Evolutionary conservation across 2,329 filamentous ascomycete genomes (phyloP).

Genomic region (Pestalotiopsis sp.): DNA sequence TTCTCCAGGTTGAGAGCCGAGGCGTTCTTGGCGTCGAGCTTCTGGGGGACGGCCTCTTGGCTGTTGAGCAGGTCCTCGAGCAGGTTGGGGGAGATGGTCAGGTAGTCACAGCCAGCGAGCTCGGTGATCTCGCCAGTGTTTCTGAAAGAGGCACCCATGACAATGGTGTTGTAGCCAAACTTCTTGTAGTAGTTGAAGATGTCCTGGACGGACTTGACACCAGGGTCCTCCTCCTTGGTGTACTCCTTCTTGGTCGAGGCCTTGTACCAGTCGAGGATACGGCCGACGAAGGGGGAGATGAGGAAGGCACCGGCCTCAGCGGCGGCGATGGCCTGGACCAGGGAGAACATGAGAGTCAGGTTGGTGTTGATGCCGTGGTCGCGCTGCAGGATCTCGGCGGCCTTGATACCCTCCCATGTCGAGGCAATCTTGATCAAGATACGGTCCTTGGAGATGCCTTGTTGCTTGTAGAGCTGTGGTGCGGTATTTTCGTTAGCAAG

Average conservation of each 20-base stretch:
- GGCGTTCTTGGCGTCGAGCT: constrained; percentile 77
- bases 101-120: constrained; percentile 96
- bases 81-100: constrained; percentile 95
- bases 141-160: constrained; percentile 99
- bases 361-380: constrained; percentile 98
- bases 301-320: constrained; percentile 96
- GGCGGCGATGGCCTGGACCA: constrained; percentile 90
- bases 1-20: constrained; percentile 75
- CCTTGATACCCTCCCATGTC: constrained; percentile 99
- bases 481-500: constrained; percentile 14
- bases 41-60: constrained; percentile 80
- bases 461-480: constrained; percentile 84
- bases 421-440: constrained; percentile 98
- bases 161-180: constrained; percentile 97
- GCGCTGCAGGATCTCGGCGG: constrained; percentile 92
- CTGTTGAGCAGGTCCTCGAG: constrained; percentile 95
- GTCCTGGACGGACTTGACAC: constrained; percentile 87
- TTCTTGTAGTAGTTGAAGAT: constrained; percentile 99
- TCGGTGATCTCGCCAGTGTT: constrained; percentile 96
- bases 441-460: constrained; percentile 91
- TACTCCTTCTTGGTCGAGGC: constrained; percentile 92
- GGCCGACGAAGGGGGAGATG: constrained; percentile 98
- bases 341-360: constrained; percentile 98
- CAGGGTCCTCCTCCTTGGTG: constrained; percentile 86
- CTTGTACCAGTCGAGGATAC: constrained; percentile 99